Evolutionary conservation across 2,329 filamentous ascomycete species (phyloP).

Genomic region (Pseudogymnoascus sp.): DNA sequence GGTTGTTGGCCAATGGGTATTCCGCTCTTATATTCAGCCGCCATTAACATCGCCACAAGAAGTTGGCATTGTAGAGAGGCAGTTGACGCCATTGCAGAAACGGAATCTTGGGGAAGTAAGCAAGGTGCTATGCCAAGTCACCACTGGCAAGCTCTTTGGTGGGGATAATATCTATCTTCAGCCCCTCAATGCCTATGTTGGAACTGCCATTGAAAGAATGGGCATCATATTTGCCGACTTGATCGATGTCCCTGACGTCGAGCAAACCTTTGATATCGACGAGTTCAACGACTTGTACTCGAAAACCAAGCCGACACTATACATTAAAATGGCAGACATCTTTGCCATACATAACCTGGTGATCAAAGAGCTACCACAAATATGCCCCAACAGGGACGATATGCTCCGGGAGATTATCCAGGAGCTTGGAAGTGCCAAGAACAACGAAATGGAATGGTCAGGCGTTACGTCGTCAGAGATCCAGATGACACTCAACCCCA

Average conservation of each 20-base stretch:
- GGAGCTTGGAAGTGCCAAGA: constrained; percentile 92
- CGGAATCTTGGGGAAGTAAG: constrained; percentile 84
- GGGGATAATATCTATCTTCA: constrained; percentile 94
- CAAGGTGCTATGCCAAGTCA: constrained; percentile 85
- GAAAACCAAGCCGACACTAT: constrained; percentile 93
- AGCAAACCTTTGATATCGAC: constrained; percentile 93
- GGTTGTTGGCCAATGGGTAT: constrained; percentile 83
- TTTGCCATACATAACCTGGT: constrained; percentile 92
- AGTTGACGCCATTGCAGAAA: constrained; percentile 84
- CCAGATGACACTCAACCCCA: constrained; percentile 81
- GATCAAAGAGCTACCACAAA: constrained; percentile 66
- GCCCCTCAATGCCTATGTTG: constrained; percentile 86
- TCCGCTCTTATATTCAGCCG: constrained; percentile 89
- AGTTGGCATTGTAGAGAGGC: constrained; percentile 85
- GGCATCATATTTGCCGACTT: constrained; percentile 68
- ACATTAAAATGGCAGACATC: constrained; percentile 97
- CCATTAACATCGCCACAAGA: constrained; percentile 86
- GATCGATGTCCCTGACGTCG: constrained; percentile 78
- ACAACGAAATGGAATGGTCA: constrained; percentile 88
- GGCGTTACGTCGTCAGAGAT: constrained; percentile 78
- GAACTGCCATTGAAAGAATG: constrained; percentile 75
- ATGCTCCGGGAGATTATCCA: constrained; percentile 84
- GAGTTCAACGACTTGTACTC: constrained; percentile 98
- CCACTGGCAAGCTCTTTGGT: constrained; percentile 82
- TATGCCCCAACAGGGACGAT: constrained; percentile 79